These are phyloP conservation scores for Pezicula rhizophila DNA, from an alignment of 2,329 filamentous ascomycete genomes.

Conservation along the genomic window DNA sequence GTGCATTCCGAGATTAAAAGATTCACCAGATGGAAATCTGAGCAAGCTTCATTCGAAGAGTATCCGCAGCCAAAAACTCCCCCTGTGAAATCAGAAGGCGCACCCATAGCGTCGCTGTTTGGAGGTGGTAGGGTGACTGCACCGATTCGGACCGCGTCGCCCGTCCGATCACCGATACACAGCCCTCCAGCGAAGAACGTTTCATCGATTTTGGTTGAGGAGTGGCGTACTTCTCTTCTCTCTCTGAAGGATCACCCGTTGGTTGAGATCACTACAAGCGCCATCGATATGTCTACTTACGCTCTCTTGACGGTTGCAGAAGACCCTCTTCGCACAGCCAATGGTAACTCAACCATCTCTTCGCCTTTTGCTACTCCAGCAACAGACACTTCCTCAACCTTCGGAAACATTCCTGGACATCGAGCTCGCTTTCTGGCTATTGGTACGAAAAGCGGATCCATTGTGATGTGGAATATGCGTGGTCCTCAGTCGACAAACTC, in stretches of 20 bases:
- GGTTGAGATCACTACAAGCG: conserved; percentile 61
- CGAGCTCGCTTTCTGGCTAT: conserved; percentile 74
- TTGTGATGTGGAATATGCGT: conserved; percentile 82
- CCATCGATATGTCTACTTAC: conserved; percentile 69
- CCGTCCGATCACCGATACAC: conserved; percentile 19
- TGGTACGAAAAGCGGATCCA: conserved; percentile 71
- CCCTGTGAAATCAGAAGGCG: conserved; percentile 14
- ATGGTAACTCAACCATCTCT: conserved; percentile 32
- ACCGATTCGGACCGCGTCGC: conserved; percentile 15
- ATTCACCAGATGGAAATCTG: conserved; percentile 45
- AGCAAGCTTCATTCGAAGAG: conserved; percentile 24
- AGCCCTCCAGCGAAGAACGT: conserved; percentile 14
- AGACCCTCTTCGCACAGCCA: conserved; percentile 64
- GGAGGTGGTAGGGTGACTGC: conserved; percentile 21
- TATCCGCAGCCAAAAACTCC: conserved; percentile 26
- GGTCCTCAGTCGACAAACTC: conserved; percentile 50
- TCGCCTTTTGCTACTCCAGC: conserved; percentile 21
- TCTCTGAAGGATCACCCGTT: conserved; percentile 53
- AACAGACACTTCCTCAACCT: conserved; percentile 8
- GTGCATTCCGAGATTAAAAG: conserved; percentile 44
- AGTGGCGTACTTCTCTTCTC: conserved; percentile 62
- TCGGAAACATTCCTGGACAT: conserved; percentile 68
- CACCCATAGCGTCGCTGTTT: conserved; percentile 26
- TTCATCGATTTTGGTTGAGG: conserved; percentile 40
- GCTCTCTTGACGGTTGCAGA: conserved; percentile 68